Conservation (phyloP, 140 eudicot genomes). For the Erigeron philadelphicus region DNA sequence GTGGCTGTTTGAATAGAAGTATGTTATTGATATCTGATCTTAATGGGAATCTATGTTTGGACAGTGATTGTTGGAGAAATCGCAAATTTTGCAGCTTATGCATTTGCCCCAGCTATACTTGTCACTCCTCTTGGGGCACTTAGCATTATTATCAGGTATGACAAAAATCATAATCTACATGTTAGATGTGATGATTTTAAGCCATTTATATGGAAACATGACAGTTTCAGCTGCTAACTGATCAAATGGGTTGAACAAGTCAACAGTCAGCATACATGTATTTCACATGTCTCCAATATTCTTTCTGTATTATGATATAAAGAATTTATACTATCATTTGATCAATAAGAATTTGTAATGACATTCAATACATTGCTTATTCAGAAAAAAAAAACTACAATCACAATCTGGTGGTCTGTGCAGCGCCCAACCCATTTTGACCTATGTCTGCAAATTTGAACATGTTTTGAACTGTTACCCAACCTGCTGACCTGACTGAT, state of each 20-base stretch:
- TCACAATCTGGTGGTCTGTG: no score
- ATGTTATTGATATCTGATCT: neutral
- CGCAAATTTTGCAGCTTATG: constrained; percentile 77
- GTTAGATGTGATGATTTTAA: neutral
- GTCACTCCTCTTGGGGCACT: constrained; percentile 83
- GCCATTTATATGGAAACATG: neutral
- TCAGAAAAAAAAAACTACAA: no score
- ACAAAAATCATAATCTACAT: constrained; percentile 2
- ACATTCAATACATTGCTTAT: no score
- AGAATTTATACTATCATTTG: no score
- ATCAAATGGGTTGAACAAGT: no score
- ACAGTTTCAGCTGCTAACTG: neutral
- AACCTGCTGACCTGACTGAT: neutral
- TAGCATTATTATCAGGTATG: constrained; percentile 74
- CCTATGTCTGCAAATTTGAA: no score
- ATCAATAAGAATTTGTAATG: no score
- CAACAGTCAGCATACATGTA: no score
- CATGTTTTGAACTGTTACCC: neutral
- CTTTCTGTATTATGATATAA: no score
- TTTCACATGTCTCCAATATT: no score
- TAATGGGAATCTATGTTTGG: constrained; percentile 22
- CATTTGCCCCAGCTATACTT: constrained; percentile 78
- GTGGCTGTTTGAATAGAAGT: neutral
- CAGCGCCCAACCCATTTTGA: no score
- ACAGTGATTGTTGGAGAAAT: constrained; percentile 77